Conservation (phyloP, 257 asterid species). For the Solanum lycopersicoides region DNA sequence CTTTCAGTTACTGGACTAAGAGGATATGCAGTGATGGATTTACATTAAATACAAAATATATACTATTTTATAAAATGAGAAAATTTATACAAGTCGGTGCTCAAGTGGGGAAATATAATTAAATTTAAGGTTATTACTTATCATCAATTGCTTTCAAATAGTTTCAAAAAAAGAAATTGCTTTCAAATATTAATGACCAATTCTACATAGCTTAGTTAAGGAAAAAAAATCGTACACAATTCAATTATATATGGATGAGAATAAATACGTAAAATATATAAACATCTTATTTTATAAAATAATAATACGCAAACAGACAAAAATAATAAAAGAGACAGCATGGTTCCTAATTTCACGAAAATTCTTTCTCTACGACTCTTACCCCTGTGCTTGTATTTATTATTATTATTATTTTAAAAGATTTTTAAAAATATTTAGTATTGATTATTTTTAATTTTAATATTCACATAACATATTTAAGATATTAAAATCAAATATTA, state of each 20-base stretch:
- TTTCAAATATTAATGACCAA: neutral
- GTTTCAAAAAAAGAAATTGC: neutral
- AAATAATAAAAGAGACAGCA: neutral
- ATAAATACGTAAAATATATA: neutral
- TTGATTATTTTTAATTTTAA: neutral
- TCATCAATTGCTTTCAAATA: neutral
- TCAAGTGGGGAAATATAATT: neutral
- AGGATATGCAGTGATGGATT: accelerated
- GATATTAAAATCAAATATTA: neutral
- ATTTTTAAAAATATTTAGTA: no score
- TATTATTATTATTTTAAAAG: no score
- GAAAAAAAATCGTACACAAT: neutral
- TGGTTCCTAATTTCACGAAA: neutral
- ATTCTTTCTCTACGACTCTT: neutral
- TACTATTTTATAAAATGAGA: neutral
- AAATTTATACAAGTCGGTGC: neutral
- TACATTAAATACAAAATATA: neutral
- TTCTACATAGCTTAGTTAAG: neutral
- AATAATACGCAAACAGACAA: neutral
- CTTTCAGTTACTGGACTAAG: neutral
- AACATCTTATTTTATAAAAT: neutral
- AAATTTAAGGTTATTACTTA: neutral
- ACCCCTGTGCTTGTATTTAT: neutral
- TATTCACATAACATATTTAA: accelerated
- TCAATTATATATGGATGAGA: neutral